Evolutionary conservation across 1,284 basidiomycete species (phyloP), one percentile per base, ranked within the genome.

Genomic region (Exsudoporus floridanus): DNA sequence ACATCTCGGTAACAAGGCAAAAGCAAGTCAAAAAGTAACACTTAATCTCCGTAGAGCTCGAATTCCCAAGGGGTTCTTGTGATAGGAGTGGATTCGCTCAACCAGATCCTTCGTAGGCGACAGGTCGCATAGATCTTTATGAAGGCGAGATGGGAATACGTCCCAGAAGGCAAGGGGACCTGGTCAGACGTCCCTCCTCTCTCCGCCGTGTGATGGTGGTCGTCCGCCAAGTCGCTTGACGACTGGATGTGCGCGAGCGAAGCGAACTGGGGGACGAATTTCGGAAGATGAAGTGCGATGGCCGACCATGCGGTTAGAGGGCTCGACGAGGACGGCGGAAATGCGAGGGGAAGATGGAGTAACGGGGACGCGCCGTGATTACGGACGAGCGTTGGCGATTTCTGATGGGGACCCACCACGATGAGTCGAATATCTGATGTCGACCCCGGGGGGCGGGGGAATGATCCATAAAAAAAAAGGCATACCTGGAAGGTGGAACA

Each of bases 51-150:
- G 52, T 79, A 81, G 25, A 82, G 70, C 60, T 83, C 77, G 63
- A 90, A 88, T 72, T 90, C 88, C 86, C 85, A 88, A 46, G 88
- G 85, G 9, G 76, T 81, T 64, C 61, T 62, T 27, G 62, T 57
- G 53, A 71, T 70, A 46, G 80, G 76, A 6, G 76, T 77, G 46
- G 68, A 71, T 50, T 85, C 79, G 54, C 79, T 81, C 71, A 92
- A 83, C 90, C 90, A 94, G 46, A 94, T 81, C 58, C 91, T 75
- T 55, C 88, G 74, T 54, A 94, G 69, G 27, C 91, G 79, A 70
- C 91, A 93, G 40, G 84, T 90, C 19, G 90, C 90, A 65, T 92
- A 90, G 31, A 94, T 78, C 64, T 85, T 85, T 55, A 93, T 75
- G 63, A 84, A 90, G 16, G 81, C 78, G 27, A 88, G 75, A 67